These are phyloP conservation scores for Pigoraptor vietnamica DNA, from an alignment of 78 protist genomes.

Conservation along the genomic window DNA sequence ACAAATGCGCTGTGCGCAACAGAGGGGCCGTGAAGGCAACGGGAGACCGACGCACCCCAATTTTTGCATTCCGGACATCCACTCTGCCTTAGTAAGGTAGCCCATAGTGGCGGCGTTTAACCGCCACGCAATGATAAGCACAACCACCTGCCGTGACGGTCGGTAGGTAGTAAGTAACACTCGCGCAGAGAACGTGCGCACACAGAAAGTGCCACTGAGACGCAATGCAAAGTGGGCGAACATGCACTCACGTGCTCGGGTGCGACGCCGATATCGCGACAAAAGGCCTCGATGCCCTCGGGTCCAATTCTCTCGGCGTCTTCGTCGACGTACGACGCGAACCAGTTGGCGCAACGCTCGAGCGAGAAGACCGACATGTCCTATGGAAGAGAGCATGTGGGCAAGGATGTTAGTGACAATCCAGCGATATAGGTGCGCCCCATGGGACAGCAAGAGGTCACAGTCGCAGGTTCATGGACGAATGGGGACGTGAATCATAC, in stretches of 20 bases:
- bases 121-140: neutral
- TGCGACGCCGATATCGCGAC: neutral
- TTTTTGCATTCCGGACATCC: neutral
- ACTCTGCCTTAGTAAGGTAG: neutral
- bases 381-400: too few relatives aligned
- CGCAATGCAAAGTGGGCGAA: too few relatives aligned
- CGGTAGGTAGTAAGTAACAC: too few relatives aligned
- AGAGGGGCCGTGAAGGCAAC: neutral
- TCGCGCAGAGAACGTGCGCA: neutral
- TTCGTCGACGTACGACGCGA: neutral
- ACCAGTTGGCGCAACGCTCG: too few relatives aligned
- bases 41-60: neutral
- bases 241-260: neutral
- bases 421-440: too few relatives aligned
- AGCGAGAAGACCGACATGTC: too few relatives aligned
- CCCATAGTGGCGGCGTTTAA: constrained; percentile 4
- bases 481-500: too few relatives aligned
- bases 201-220: too few relatives aligned
- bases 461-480: too few relatives aligned
- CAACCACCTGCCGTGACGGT: neutral
- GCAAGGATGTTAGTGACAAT: too few relatives aligned
- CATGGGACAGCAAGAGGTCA: too few relatives aligned
- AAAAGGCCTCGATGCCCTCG: neutral
- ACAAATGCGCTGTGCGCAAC: neutral
- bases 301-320: neutral